Evolutionary conservation across 345 rosid species (phyloP).

Genomic region (Pugionium dolabratum): DNA sequence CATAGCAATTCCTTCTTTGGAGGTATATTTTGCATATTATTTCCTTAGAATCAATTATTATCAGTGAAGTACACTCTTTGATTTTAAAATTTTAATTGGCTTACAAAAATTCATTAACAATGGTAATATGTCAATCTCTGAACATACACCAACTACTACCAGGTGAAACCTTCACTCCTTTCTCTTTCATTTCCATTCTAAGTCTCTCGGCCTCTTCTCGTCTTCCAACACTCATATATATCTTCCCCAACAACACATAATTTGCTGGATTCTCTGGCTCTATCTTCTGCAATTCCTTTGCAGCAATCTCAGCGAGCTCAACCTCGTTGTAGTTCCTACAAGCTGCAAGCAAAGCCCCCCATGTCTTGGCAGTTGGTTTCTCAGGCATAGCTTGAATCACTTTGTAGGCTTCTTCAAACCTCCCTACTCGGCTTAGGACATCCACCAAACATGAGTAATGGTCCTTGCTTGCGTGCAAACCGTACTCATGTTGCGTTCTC

Average conservation of each 20-base stretch:
- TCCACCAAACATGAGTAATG: slow-evolving; percentile 70
- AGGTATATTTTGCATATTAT: not conserved
- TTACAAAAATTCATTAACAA: not conserved
- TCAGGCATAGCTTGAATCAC: slow-evolving; percentile 53
- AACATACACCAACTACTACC: slow-evolving; percentile 58
- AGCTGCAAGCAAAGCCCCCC: slow-evolving; percentile 70
- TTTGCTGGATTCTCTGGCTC: slow-evolving; percentile 67
- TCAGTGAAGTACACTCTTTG: not conserved
- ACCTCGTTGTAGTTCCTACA: slow-evolving; percentile 60
- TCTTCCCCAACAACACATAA: slow-evolving; percentile 51
- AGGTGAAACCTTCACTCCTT: slow-evolving; percentile 53
- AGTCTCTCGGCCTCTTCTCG: slow-evolving; percentile 60
- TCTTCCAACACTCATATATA: slow-evolving; percentile 57
- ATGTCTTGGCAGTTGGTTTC: slow-evolving; percentile 57
- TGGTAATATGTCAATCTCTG: slow-evolving; percentile 39
- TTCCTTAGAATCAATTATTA: not conserved
- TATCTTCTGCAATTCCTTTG: slow-evolving; percentile 50
- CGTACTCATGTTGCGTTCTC: slow-evolving; percentile 46
- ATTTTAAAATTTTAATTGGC: too few species aligned
- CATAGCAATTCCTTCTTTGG: not conserved
- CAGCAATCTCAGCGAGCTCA: slow-evolving; percentile 65
- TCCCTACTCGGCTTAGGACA: slow-evolving; percentile 61
- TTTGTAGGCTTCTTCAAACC: slow-evolving; percentile 54
- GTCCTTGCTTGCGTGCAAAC: slow-evolving; percentile 48
- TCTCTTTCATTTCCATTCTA: slow-evolving; percentile 56